A percentile compares a stretch with the other conserved stretches of the same genome.
phyloP scores from a whole-genome alignment of 345 rosid genomes.

The Nasturtium officinale region DNA sequence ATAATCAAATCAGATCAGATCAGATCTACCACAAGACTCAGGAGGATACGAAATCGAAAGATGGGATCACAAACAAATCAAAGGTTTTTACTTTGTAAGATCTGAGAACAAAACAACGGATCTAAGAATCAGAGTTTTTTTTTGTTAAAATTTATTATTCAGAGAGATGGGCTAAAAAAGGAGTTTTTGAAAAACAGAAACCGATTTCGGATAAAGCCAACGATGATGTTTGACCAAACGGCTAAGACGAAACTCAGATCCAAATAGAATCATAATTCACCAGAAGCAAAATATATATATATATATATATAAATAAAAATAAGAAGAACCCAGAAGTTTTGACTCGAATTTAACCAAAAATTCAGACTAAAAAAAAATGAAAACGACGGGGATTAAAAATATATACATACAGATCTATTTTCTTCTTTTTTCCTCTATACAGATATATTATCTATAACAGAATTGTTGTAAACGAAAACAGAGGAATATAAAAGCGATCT shows the following conservation, averaged over 20 bases:
- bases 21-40: not conserved
- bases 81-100: conserved; percentile 24
- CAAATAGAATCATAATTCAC: conserved; percentile 4
- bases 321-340: not conserved
- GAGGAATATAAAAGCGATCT: conserved; percentile 5
- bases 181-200: not conserved
- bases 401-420: too few species aligned
- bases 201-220: conserved; percentile 15
- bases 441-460: conserved; percentile 35
- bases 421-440: too few species aligned
- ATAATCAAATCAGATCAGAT: not conserved
- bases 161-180: not conserved
- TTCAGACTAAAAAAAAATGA: not conserved
- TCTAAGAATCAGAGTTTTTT: conserved; percentile 11
- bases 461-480: not conserved
- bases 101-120: conserved; percentile 11
- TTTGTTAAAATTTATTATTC: too few species aligned
- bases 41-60: not conserved
- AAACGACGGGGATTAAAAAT: not conserved
- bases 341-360: not conserved
- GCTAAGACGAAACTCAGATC: conserved; percentile 28
- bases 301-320: not conserved
- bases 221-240: conserved; percentile 19
- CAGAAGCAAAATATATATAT: too few species aligned
- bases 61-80: not conserved